Base-by-base conservation (phyloP, 129 eudicot species). In the Escallonia herrerae region DNA sequence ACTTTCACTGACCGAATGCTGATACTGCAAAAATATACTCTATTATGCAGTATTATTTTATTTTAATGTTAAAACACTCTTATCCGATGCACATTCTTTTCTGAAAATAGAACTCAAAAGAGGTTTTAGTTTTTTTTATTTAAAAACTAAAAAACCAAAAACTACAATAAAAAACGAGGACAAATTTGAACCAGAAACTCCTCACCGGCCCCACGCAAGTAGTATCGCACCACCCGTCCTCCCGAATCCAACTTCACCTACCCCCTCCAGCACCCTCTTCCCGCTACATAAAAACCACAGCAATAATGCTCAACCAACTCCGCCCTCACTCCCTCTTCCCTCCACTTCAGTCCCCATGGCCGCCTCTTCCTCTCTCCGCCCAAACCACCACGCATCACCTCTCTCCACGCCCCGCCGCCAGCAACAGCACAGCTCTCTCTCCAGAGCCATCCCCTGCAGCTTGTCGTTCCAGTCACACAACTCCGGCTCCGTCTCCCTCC, bases 331-430 rank as follows among this genome's bases (percentile, higher is more conserved):
- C 13, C 46, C 42, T 22, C 67, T 40, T 7, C 22, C 67, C 3
- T 3, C 4, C 15, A 2, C 15, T n/a, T 8, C 8, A 15, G 15
- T 22, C 3, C 43, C 13, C 9, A 57, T 58, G 63, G 66, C 66
- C 13, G 52, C 70, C 40, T 71, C 80, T 7, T 56, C 64, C 37
- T 75, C 77, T 48, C 43, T 71, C 46, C 60, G 45, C 40, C 72
- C 38, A 8, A 63, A 51, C 10, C 51, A 52, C 22, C 40, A 62
- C 2, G 3, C 74, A 33, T 40, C 68, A 5, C 43, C 75, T 46
- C 56, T 67, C 67, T 72, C 75, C 46, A 4, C 60, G 14, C 15
- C 63, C 63, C 58, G 60, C 48, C 38, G 7, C 46, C 68, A 14
- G 56, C 60, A 42, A 45, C 51, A 54, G 66, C 14, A 37, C 55